Conservation (phyloP, 345 rosid genomes). For the Eucalyptus cladocalyx region DNA sequence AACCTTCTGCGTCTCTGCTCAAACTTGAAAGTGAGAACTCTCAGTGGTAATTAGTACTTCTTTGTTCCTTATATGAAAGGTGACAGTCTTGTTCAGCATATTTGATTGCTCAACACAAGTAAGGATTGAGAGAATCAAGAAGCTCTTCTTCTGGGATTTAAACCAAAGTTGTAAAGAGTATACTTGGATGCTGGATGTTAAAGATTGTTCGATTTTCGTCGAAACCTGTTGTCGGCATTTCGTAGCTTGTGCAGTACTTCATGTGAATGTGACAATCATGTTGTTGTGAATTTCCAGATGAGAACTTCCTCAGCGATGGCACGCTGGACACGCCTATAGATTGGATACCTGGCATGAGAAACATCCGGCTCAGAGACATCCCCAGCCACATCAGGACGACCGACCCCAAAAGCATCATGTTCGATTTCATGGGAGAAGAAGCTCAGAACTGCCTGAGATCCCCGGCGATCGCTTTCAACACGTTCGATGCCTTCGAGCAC, state of each 20-base stretch:
- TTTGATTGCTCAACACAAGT: background rate
- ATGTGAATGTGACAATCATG: background rate
- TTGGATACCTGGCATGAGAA: background rate
- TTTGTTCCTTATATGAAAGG: background rate
- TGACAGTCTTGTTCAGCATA: background rate
- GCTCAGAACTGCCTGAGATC: background rate
- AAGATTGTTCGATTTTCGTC: fast-evolving
- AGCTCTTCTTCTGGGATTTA: background rate
- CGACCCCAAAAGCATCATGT: background rate
- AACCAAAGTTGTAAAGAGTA: background rate
- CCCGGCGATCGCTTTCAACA: background rate
- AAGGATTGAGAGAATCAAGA: background rate
- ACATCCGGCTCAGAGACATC: slow-evolving; percentile 1
- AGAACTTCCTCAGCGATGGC: background rate
- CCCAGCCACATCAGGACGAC: background rate
- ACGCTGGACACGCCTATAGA: background rate
- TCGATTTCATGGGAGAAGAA: background rate
- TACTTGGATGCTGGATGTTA: background rate
- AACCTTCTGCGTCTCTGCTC: background rate
- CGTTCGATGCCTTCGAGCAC: background rate
- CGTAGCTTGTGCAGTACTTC: background rate
- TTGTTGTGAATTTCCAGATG: background rate
- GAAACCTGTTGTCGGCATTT: background rate
- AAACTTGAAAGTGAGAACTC: background rate
- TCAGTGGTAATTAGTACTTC: background rate